Percentiles rank a stretch among this genome's conserved stretches.
Conservation (phyloP, 768 basidiomycete species). For the Podaxis pistillaris region DNA sequence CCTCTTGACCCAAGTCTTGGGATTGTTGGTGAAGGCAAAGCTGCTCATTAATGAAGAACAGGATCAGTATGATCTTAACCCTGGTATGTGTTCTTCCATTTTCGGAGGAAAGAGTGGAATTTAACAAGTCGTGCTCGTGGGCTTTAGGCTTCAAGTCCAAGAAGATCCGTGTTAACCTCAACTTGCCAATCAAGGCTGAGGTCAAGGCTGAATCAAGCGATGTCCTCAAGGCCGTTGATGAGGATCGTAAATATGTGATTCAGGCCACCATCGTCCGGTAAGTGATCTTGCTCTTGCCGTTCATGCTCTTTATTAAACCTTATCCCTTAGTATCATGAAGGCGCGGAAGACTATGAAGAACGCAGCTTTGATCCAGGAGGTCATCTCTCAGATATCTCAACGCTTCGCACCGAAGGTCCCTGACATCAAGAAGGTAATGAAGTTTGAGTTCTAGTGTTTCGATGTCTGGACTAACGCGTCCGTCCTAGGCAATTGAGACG, state of each 20-base stretch:
- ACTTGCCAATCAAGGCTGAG: conserved; percentile 92
- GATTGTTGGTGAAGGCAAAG: conserved; percentile 82
- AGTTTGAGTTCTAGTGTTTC: background rate
- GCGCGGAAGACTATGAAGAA: conserved; percentile 95
- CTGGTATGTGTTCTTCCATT: conserved; percentile 36
- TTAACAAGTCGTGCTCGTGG: background rate
- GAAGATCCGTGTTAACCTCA: conserved; percentile 91
- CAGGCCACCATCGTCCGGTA: conserved; percentile 91
- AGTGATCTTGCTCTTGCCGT: conserved; percentile 16
- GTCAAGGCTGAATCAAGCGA: conserved; percentile 88
- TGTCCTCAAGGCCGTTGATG: conserved; percentile 92
- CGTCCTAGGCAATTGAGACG: conserved; percentile 76
- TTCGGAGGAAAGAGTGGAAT: background rate
- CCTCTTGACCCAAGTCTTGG: conserved; percentile 68
- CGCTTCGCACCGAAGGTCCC: conserved; percentile 92
- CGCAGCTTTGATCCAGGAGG: conserved; percentile 85
- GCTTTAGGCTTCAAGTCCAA: conserved; percentile 81
- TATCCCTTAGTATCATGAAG: conserved; percentile 77
- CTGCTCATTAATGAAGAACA: conserved; percentile 85
- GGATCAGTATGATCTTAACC: conserved; percentile 92
- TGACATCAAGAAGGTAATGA: conserved; percentile 88
- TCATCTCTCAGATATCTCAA: conserved; percentile 84
- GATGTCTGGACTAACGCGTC: conserved; percentile 18
- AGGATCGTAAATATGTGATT: conserved; percentile 95
- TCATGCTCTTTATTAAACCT: background rate